A percentile compares a stretch with the other conserved stretches of the same genome.
phyloP scores from a whole-genome alignment of 495 filamentous ascomycete genomes.

The Geoglossum glabrum region DNA sequence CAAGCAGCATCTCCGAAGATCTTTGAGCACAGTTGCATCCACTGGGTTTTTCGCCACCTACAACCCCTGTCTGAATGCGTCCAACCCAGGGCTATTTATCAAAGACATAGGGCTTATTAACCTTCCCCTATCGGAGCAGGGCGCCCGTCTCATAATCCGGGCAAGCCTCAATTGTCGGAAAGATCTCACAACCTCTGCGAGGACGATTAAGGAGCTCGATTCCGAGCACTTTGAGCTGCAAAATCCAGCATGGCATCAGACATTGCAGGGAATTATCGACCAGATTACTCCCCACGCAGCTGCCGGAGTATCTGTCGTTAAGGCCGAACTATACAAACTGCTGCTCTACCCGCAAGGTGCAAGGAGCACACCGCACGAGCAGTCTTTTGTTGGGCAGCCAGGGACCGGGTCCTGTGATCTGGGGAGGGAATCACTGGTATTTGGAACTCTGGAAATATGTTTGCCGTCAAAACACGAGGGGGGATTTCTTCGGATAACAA shows the following conservation, averaged over 20 bases:
- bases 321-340: conserved; percentile 32
- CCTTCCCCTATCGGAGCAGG: neutral
- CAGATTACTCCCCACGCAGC: conserved; percentile 7
- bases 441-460: conserved; percentile 33
- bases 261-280: neutral
- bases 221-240: conserved; percentile 22
- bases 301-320: conserved; percentile 9
- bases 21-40: neutral
- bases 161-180: neutral
- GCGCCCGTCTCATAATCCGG: neutral
- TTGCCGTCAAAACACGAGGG: conserved; percentile 32
- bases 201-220: conserved; percentile 32
- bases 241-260: conserved; percentile 14
- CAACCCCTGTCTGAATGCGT: neutral
- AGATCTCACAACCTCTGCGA: conserved; percentile 11
- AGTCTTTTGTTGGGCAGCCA: conserved; percentile 13
- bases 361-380: conserved; percentile 31
- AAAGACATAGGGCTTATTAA: neutral
- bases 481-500: conserved; percentile 27
- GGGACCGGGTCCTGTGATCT: conserved; percentile 9
- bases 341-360: conserved; percentile 34
- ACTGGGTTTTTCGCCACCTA: neutral
- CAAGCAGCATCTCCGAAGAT: neutral
- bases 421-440: conserved; percentile 34
- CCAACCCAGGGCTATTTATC: neutral